Evolutionary conservation across 2,329 filamentous ascomycete genomes (phyloP).

Genomic region (Hymenoscyphus infarciens): DNA sequence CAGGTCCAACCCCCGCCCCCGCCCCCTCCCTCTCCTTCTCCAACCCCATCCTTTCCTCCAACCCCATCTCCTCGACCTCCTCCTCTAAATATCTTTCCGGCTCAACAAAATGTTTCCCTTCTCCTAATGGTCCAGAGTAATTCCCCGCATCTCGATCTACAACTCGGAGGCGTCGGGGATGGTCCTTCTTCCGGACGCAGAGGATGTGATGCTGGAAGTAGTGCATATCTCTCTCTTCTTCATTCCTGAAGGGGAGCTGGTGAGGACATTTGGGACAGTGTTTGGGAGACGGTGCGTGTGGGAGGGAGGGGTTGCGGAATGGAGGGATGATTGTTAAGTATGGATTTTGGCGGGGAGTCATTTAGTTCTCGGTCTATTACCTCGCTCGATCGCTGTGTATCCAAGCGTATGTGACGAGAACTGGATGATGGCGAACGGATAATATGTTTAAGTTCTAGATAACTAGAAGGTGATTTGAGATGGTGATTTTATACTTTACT

Average conservation of each 20-base stretch:
- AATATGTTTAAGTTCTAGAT: too few species aligned
- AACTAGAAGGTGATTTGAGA: too few species aligned
- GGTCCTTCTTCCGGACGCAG: not conserved
- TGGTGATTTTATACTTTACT: too few species aligned
- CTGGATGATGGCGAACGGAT: too few species aligned
- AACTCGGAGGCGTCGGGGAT: not conserved
- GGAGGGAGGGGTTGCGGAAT: not conserved
- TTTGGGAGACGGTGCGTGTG: not conserved
- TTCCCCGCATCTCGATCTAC: not conserved
- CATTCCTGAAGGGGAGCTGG: not conserved
- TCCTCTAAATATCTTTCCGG: not conserved
- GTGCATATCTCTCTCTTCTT: not conserved
- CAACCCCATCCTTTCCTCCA: not conserved
- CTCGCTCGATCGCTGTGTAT: not conserved
- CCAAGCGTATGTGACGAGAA: too few species aligned
- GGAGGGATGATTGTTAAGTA: not conserved
- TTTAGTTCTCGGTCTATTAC: not conserved
- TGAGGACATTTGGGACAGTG: not conserved
- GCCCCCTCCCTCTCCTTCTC: not conserved
- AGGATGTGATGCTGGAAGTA: slow-evolving; percentile 1
- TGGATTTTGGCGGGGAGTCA: not conserved
- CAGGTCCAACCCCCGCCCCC: not conserved
- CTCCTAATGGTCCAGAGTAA: not conserved
- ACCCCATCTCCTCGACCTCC: not conserved
- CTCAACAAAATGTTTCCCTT: not conserved